Evolutionary conservation across 1,284 basidiomycete species (phyloP).

Genomic region (Schizophyllum amplum): DNA sequence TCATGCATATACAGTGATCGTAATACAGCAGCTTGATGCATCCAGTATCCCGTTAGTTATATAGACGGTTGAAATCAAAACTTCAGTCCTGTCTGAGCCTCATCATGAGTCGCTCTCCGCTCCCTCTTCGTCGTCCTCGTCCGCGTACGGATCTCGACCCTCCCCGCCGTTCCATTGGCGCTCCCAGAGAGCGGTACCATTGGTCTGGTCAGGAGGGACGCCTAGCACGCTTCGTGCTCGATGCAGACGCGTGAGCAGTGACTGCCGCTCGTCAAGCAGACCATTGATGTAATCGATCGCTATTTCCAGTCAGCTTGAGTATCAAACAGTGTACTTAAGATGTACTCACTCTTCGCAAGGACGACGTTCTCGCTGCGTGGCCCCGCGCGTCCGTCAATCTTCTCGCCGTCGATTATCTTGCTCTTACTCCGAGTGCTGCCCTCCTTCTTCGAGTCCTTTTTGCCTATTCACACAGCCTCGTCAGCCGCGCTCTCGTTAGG

Average conservation of each 20-base stretch:
- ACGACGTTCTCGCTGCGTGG: slow-evolving; percentile 83
- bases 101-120: slow-evolving; percentile 11
- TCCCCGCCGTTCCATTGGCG: slow-evolving; percentile 70
- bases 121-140: slow-evolving; percentile 26
- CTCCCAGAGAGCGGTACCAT: slow-evolving; percentile 53
- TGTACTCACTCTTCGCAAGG: slow-evolving; percentile 66
- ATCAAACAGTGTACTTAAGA: slow-evolving; percentile 2
- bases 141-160: slow-evolving; percentile 25
- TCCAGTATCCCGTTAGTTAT: too few species aligned
- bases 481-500: slow-evolving; percentile 22
- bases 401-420: slow-evolving; percentile 34
- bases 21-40: too few species aligned
- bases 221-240: slow-evolving; percentile 47
- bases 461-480: slow-evolving; percentile 29
- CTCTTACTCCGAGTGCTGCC: slow-evolving; percentile 19
- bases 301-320: slow-evolving; percentile 20
- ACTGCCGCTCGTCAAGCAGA: slow-evolving; percentile 48
- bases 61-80: too few species aligned
- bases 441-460: slow-evolving; percentile 28
- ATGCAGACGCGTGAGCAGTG: slow-evolving; percentile 49
- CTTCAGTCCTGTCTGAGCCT: too few species aligned
- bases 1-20: too few species aligned
- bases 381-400: slow-evolving; percentile 71
- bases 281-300: slow-evolving; percentile 79
- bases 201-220: slow-evolving; percentile 32